These are phyloP conservation scores for Puccinia hordei DNA, from an alignment of 1,284 basidiomycete species.

Conservation along the genomic window DNA sequence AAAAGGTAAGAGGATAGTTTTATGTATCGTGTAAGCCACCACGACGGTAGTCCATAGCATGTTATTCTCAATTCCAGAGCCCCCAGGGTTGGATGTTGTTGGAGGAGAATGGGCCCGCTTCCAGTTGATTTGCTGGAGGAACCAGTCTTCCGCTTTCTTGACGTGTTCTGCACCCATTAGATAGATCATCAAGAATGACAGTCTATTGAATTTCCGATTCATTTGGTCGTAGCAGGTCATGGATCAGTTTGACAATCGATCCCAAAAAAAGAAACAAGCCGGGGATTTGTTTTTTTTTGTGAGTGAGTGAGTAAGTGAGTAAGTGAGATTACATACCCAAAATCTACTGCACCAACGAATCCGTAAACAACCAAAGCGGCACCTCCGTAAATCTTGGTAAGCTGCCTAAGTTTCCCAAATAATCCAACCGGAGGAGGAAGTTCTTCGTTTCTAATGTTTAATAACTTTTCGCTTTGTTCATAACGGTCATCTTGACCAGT, in stretches of 20 bases:
- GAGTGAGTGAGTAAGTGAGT: neutral
- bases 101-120: conserved; percentile 46
- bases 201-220: conserved; percentile 53
- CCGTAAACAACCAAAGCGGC: conserved; percentile 86
- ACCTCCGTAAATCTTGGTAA: conserved; percentile 89
- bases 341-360: conserved; percentile 72
- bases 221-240: too few relatives aligned
- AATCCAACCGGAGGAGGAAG: conserved; percentile 9
- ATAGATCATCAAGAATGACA: conserved; percentile 82
- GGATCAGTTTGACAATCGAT: neutral
- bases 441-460: neutral
- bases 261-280: too few relatives aligned
- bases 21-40: conserved; percentile 92
- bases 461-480: neutral
- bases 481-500: neutral
- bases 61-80: conserved; percentile 60
- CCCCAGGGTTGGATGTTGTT: conserved; percentile 36
- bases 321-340: conserved; percentile 60
- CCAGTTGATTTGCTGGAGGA: conserved; percentile 59
- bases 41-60: conserved; percentile 86
- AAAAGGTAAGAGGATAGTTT: conserved; percentile 87
- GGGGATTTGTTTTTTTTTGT: neutral
- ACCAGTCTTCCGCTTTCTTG: conserved; percentile 67
- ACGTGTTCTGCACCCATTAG: conserved; percentile 88
- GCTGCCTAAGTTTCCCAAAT: conserved; percentile 69